phyloP scores from a whole-genome alignment of 179 eudicot genomes.

The Amaranthus tricolor region DNA sequence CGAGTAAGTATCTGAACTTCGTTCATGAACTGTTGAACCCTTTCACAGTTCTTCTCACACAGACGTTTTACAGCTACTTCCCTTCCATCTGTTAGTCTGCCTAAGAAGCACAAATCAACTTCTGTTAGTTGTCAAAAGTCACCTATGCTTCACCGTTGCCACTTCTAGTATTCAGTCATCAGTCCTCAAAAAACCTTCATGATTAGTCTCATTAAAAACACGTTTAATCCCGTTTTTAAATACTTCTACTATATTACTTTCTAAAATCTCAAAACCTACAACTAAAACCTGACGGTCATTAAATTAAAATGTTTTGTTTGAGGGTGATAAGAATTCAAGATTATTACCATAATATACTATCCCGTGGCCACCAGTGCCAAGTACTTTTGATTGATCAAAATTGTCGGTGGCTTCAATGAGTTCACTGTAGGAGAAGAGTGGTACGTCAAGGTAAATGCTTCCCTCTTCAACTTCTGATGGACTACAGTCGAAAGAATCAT shows the following conservation, averaged over 20 bases:
- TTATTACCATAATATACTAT: constrained; percentile 6
- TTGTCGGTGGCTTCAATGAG: constrained; percentile 7
- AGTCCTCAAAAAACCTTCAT: too few species aligned
- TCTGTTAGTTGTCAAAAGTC: neutral
- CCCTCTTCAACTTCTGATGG: constrained; percentile 3
- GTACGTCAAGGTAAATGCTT: neutral
- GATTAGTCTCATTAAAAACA: too few species aligned
- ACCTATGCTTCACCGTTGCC: too few species aligned
- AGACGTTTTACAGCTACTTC: constrained; percentile 13
- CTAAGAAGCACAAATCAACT: neutral
- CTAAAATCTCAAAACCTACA: too few species aligned
- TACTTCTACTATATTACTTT: too few species aligned
- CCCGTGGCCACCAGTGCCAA: constrained; percentile 12
- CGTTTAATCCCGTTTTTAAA: too few species aligned
- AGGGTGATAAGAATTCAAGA: neutral
- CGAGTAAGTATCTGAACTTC: neutral
- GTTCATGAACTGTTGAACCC: constrained; percentile 13
- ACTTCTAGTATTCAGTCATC: too few species aligned
- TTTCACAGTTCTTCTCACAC: constrained; percentile 8
- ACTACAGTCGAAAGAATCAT: neutral
- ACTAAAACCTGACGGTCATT: too few species aligned
- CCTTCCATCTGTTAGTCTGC: constrained; percentile 13
- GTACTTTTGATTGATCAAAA: constrained; percentile 9
- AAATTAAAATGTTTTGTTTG: neutral
- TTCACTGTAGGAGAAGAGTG: constrained; percentile 8